Evolutionary conservation across 202 grass and related monocot species (phyloP).

Genomic region (Cymbopogon flexuosus): DNA sequence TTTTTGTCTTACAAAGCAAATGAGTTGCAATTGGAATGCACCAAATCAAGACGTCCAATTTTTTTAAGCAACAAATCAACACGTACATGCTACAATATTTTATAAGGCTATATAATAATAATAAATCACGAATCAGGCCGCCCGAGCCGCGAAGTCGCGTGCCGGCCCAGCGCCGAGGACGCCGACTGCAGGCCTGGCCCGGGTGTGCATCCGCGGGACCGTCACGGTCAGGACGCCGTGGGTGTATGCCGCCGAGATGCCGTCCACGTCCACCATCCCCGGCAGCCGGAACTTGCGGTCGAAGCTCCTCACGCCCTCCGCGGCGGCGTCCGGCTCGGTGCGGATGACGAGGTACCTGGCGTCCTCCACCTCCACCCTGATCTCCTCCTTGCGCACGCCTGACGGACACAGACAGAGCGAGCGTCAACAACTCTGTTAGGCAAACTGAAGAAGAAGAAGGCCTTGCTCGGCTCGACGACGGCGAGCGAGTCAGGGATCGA

Average conservation of each 20-base stretch:
- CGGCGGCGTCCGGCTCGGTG: constrained; percentile 35
- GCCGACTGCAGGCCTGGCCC: constrained; percentile 7
- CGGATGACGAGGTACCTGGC: constrained; percentile 67
- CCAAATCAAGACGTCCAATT: too few relatives aligned
- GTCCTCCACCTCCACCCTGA: constrained; percentile 79
- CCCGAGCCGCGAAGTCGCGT: constrained; percentile 43
- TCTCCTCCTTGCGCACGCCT: constrained; percentile 72
- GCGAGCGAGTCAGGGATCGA: background rate
- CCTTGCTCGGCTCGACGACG: background rate
- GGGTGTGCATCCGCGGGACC: constrained; percentile 60
- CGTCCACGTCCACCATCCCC: constrained; percentile 47
- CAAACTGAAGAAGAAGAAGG: background rate
- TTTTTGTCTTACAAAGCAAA: background rate
- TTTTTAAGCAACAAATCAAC: background rate
- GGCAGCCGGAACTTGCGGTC: constrained; percentile 76
- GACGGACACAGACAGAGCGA: background rate
- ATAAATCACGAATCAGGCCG: constrained; percentile 42
- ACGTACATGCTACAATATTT: background rate
- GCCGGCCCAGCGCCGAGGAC: constrained; percentile 22
- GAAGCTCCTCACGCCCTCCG: constrained; percentile 36
- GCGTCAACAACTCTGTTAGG: background rate
- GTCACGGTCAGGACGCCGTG: constrained; percentile 63
- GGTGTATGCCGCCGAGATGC: constrained; percentile 56
- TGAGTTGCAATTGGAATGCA: background rate
- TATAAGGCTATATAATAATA: too few relatives aligned